Conservation (phyloP, 352 stramenopile species). For the Phytophthora crassamura region DNA sequence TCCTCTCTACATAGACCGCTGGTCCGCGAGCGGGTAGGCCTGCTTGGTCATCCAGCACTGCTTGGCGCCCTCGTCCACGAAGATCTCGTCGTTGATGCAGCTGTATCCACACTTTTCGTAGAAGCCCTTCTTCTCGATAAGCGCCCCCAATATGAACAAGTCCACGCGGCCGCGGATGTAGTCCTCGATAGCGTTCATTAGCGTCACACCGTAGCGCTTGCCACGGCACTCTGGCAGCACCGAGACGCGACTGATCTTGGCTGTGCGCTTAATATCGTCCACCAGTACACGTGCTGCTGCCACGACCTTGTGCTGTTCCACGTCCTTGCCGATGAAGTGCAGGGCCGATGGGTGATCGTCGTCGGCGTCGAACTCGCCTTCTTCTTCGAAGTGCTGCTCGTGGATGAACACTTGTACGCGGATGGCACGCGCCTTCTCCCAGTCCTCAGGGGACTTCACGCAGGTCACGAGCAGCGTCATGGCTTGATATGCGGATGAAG, state of each 20-base stretch:
- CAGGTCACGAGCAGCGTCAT: conserved; percentile 49
- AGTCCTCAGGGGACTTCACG: conserved; percentile 50
- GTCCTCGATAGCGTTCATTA: conserved; percentile 55
- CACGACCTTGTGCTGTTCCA: conserved; percentile 58
- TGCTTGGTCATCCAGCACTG: conserved; percentile 42
- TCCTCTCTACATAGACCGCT: neutral
- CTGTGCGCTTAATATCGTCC: conserved; percentile 39
- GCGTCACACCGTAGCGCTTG: conserved; percentile 48
- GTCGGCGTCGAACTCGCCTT: conserved; percentile 45
- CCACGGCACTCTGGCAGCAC: conserved; percentile 60
- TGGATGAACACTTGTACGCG: conserved; percentile 57
- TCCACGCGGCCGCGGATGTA: conserved; percentile 38
- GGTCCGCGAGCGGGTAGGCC: conserved; percentile 3
- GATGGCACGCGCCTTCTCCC: conserved; percentile 47
- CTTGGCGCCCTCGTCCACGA: conserved; percentile 34
- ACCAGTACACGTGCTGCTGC: conserved; percentile 52
- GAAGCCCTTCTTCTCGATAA: conserved; percentile 40
- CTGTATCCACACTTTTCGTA: conserved; percentile 42
- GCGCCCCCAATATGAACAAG: conserved; percentile 44
- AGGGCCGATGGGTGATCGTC: conserved; percentile 48
- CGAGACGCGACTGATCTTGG: conserved; percentile 58
- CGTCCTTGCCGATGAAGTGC: conserved; percentile 59
- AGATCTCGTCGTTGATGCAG: conserved; percentile 34
- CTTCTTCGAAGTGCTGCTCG: conserved; percentile 49
- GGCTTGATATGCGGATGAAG: neutral